Conservation (phyloP, 2,329 filamentous ascomycete genomes). For the Colletotrichum sublineola region DNA sequence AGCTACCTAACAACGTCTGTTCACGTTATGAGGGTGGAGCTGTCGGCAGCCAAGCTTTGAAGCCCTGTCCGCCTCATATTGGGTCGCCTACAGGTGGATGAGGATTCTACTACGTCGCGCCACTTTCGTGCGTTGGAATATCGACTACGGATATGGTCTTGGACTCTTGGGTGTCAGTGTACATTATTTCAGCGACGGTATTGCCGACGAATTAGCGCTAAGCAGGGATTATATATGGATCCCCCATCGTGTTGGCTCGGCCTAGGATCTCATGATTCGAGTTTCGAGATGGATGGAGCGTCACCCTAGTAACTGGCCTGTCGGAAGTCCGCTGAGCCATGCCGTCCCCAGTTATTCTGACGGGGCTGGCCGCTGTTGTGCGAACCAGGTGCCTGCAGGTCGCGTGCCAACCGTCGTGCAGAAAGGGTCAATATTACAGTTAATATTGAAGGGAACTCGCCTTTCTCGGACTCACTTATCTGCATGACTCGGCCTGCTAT, state of each 20-base stretch:
- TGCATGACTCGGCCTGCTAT: neutral
- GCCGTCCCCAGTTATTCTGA: neutral
- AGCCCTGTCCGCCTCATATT: neutral
- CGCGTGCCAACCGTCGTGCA: neutral
- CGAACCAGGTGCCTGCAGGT: neutral
- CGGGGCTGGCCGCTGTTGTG: neutral
- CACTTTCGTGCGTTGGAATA: neutral
- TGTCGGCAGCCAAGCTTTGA: neutral
- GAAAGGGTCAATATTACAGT: neutral
- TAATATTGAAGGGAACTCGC: neutral
- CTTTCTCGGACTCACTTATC: neutral
- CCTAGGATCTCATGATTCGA: neutral
- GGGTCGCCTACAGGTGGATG: neutral
- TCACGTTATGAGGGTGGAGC: too few species aligned
- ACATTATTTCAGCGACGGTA: neutral
- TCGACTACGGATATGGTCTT: too few species aligned
- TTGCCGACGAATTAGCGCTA: constrained; percentile 1
- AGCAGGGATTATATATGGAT: neutral
- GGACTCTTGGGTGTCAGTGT: neutral
- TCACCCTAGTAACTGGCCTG: neutral
- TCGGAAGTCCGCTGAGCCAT: neutral
- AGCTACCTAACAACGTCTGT: too few species aligned
- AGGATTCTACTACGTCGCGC: neutral
- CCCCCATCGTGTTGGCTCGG: neutral
- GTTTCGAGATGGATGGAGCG: neutral